These are phyloP conservation scores for Pseudonitzschia pungens DNA, from an alignment of 108 stramenopile species.

Conservation along the genomic window DNA sequence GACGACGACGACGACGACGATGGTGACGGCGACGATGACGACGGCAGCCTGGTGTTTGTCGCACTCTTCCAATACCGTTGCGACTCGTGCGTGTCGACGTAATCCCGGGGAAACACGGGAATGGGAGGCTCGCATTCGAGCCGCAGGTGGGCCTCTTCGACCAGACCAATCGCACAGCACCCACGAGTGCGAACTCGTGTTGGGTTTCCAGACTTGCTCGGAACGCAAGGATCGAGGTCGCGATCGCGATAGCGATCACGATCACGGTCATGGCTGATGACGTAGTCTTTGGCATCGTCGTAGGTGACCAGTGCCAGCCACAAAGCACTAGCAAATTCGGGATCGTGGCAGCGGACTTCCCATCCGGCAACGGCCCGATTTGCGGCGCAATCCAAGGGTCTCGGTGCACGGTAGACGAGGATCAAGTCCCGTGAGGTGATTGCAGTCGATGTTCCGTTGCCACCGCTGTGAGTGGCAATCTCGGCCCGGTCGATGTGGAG, in stretches of 20 bases:
- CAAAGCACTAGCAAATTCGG: slow-evolving; percentile 36
- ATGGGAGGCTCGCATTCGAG: slow-evolving; percentile 73
- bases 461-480: not conserved
- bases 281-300: slow-evolving; percentile 28
- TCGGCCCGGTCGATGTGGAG: not conserved
- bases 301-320: slow-evolving; percentile 49
- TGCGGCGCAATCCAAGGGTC: slow-evolving; percentile 36
- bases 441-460: not conserved
- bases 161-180: slow-evolving; percentile 68
- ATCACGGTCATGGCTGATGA: not conserved
- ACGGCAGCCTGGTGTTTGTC: no score
- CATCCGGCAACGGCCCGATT: slow-evolving; percentile 63
- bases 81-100: slow-evolving; percentile 62
- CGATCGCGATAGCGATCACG: not conserved
- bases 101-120: slow-evolving; percentile 76
- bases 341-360: slow-evolving; percentile 58
- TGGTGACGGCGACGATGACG: not conserved
- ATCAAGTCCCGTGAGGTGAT: not conserved
- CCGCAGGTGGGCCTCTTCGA: slow-evolving; percentile 56
- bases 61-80: slow-evolving; percentile 54
- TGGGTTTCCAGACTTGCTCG: slow-evolving; percentile 39
- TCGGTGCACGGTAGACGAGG: slow-evolving; percentile 24
- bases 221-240: not conserved
- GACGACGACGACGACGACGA: slow-evolving; percentile 7
- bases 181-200: not conserved